Evolutionary conservation across 257 asterid genomes (phyloP), one percentile per base, ranked within the genome.

Genomic region (Rehmannia glutinosa): DNA sequence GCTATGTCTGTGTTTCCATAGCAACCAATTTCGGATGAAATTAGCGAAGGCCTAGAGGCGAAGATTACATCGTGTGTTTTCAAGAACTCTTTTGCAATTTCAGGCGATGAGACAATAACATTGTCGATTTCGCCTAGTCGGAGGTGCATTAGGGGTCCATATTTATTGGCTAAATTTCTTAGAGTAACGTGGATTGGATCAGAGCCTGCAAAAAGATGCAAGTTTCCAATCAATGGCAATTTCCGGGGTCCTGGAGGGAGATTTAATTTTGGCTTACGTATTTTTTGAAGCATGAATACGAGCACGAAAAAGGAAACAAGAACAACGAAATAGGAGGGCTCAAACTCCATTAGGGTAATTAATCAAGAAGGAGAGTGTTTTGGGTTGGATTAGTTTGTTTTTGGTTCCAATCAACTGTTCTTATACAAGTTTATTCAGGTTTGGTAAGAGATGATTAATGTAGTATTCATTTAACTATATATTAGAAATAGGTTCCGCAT

Each of bases 61-160:
- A 72, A 79, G 5, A 36, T 32, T 33, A 25, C 2, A 9, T 77
- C 83, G 46, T 80, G 71, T 1, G 73, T 74, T 72, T 74, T 77
- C 70, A 72, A 13, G 20, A 82, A 61, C 9, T 50, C 19, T 42
- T 56, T 39, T 0, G 80, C 81, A 0, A 46, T 19, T 21, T 77
- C 73, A 0, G 85, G 76, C 0, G 78, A 77, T 8, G 85, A n/a
- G n/a, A n/a, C n/a, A n/a, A n/a, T n/a, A n/a, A n/a, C n/a, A n/a
- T n/a, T n/a, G n/a, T n/a, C n/a, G 3, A 77, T 20, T 59, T 72
- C 70, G 0, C 85, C 85, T 0, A 83, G 77, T 8, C 66, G 70
- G 0, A 80, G 74, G 54, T 66, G 76, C 85, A 77, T 77, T 32
- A 82, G 15, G 0, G 81, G 78, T 6, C 85, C 83, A 5, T 79